Evolutionary conservation across 805 yeast genomes (phyloP), one percentile per base, ranked within the genome.

Genomic region (Candida vaughaniae): DNA sequence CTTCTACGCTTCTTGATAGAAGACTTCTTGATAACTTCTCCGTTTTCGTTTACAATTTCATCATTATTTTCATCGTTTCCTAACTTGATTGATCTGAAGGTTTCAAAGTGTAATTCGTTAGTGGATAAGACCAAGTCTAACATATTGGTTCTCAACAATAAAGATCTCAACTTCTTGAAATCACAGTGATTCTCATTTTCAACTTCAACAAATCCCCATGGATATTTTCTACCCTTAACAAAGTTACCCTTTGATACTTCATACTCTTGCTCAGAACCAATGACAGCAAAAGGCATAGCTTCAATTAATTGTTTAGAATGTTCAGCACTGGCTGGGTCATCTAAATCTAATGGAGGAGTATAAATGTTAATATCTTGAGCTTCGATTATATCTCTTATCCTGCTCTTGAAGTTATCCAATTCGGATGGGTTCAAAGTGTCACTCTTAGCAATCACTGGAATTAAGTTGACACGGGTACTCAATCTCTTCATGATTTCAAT

Each of bases 201-300:
- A 39, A 87, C 88, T 58, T 86, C 95, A 31, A 84, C 93, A 36
- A 80, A 64, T 23, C 96, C 96, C 95, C 95, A 87, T 46, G 93
- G 93, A 56, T 87, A 87, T 58, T 80, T 77, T 66, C 96, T 78
- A 23, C 95, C 96, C 39, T 80, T 73, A 16, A 85, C 82, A 43
- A 69, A 63, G 39, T 71, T 66, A 20, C 93, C 95, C 29, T 78
- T 73, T 11, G 75, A 67, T 31, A 77, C 66, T 49, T 82, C 85
- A 41, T 75, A 73, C 53, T 80, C 82, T 36, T 79, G 79, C 56
- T 85, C 91, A 12, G 91, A 73, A 9, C 91, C 90, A 58, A 85
- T 76, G 10, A 89, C 64, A 3, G 95, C 88, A 66, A 85, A 85
- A 23, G 96, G 97, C 89, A 87, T 82, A 17, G 85, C 70, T 54